A percentile compares a stretch with the other conserved stretches of the same genome.
Evolutionary conservation across 2,329 filamentous ascomycete genomes (phyloP).

Genomic region (Venturia carpophila): DNA sequence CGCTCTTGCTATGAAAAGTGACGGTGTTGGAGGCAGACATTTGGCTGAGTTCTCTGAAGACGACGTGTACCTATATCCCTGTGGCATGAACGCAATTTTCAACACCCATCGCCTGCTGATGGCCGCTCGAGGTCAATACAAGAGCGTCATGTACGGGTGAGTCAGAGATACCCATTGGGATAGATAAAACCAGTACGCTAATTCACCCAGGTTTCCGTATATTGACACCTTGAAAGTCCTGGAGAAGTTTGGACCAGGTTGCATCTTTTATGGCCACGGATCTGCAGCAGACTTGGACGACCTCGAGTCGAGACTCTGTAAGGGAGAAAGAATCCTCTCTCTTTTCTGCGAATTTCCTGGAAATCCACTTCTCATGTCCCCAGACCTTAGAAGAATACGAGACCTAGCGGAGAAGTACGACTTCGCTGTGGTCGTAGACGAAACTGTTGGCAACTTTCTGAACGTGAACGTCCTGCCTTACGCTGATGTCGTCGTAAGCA

Average conservation of each 20-base stretch:
- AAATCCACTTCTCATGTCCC: conserved; percentile 80
- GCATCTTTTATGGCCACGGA: conserved; percentile 77
- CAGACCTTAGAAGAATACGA: conserved; percentile 76
- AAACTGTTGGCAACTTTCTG: conserved; percentile 93
- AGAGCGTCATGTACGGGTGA: conserved; percentile 77
- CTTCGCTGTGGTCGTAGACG: conserved; percentile 87
- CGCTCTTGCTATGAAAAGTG: conserved; percentile 46
- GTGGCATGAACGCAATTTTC: conserved; percentile 94
- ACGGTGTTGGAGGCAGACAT: conserved; percentile 31
- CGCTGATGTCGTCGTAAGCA: conserved; percentile 88
- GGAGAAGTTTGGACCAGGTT: conserved; percentile 88
- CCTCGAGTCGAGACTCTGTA: conserved; percentile 61
- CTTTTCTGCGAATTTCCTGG: conserved; percentile 94
- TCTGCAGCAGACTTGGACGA: conserved; percentile 73
- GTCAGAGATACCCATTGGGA: conserved; percentile 10
- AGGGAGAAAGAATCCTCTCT: conserved; percentile 68
- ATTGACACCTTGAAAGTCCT: conserved; percentile 94
- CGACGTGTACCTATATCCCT: conserved; percentile 82
- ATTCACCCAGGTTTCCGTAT: conserved; percentile 63
- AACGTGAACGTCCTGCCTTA: conserved; percentile 89
- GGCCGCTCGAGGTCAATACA: conserved; percentile 52
- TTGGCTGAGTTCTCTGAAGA: conserved; percentile 65
- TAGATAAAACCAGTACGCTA: background rate
- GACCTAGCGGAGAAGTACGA: conserved; percentile 71
- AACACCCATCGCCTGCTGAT: conserved; percentile 72